Base-by-base conservation (phyloP, 345 rosid species). In the Psidium guajava region DNA sequence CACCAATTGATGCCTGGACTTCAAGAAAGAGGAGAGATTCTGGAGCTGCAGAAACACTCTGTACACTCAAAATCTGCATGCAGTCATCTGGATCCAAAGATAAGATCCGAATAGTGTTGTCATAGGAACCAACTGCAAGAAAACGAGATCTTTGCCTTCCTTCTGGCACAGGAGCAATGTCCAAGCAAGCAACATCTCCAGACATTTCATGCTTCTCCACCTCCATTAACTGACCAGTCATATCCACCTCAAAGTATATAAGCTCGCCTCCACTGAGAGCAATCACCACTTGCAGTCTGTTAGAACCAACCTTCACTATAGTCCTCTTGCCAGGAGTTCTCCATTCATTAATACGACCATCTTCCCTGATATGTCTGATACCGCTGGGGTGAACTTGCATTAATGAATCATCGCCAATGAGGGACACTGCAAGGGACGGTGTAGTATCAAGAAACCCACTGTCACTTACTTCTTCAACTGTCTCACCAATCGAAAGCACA, bases 341-440 rank as follows among this genome's bases (percentile, higher is more conserved):
- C 99, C 99, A 97, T 86, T 97, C 99, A 85, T 97, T 96, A 73
- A 97, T 89, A 83, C 99, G 99, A 55, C 99, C 97, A 89, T 97
- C 99, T 88, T 96, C 99, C 91, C 98, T 93, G 56, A 96, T 96
- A 92, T 96, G 99, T 88, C 96, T 93, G 77, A 96, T 96, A 82
- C 99, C 99, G 88, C 93, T 95, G 56, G 99, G 99, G 86, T 97
- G 99, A 91, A 97, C 98, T 96, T 97, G 99, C 99, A 97, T 96
- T 47, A 96, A 92, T 81, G 99, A 96, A 87, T 97, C 99, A 87
- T 97, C 99, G 16, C 99, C 98, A 6, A 97, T 94, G 86, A 97
- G 91, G 84, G 99, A 96, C 81, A 97, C 96, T 44, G 99, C 96
- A 85, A 95, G 94, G 54, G 98, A 96, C 32, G 98, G 98, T 11